Base-by-base conservation (phyloP, 352 stramenopile genomes). In the Pythium phragmitis region DNA sequence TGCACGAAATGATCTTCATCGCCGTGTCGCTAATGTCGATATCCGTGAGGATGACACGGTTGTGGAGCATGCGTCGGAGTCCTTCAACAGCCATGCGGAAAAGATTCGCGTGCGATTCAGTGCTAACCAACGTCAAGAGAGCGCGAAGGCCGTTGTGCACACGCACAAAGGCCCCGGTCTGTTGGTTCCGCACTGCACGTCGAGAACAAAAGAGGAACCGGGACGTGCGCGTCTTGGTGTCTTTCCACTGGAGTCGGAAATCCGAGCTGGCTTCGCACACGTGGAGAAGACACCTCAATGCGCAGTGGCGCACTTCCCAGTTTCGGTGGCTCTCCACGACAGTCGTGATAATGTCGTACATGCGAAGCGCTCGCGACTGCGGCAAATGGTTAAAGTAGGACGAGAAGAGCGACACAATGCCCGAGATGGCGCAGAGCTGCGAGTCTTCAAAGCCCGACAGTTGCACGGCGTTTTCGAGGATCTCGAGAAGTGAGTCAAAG, bases 1-100 rank as follows among this genome's bases (percentile, higher is more conserved):
- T 85, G 61, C 82, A 92, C 7, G 85, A 87, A 28, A 93, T 76
- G 19, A 96, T 65, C 62, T 96, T 96, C 14, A 86, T 71, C 34
- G 74, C 77, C 23, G 88, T 74, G 57, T 96, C 87, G 49, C 76
- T 92, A n/a, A 96, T 72, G 67, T 96, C 85, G n/a, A 94, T 80
- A 65, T 96, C 85, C 54, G 78, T 68, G 16, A 96, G 72, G 39
- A 96, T 79, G 8, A 81, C 61, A 37, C 87, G 85, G 59, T 96
- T 96, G 72, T 87, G 78, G 4, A 96, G 67, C 87, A 96, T 96
- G 0, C 52, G 62, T 16, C 76, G 77, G 13, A 94, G 82, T 13
- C 81, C 85, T 59, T 73, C 67, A 13, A 96, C 84, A 8, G 84
- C 85, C 78, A 94, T 89, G 28, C 82, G 70, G 57, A 96, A 93